Evolutionary conservation across 129 eudicot species (phyloP), one percentile per base, ranked within the genome.

Genomic region (Artemisia tridentata): DNA sequence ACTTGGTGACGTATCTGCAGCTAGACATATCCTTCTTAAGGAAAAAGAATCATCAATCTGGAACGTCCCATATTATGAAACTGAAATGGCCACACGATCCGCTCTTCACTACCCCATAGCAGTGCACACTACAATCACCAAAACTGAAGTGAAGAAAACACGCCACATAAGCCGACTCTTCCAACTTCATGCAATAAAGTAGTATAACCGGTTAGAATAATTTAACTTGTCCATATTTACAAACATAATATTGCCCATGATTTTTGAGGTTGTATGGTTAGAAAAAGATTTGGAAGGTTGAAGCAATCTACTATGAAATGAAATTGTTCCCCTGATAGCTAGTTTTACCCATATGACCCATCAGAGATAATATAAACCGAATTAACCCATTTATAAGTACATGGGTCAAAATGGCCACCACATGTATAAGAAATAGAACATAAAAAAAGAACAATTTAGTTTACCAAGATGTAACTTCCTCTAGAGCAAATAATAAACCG

Each of bases 101-200:
- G 71, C 88, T 87, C 81, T 79, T 93, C 98, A 93, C 98, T 92
- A 93, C 56, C 91, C 92, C 98, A 93, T 89, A 45, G 98, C 92
- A 61, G 86, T 87, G 76, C 96, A 95, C 56, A 89, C 95, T 67
- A 89, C 98, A 56, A 93, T 87, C 46, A 95, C 98, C 79, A 93
- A 96, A 55, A 93, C 86, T 49, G 96, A 89, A 50, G 98, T 93
- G 86, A 93, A 93, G 81, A 93, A 93, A 77, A 93, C 98, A 83
- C 98, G 98, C 98, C 98, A 93, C 96, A 93, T 93, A 29, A 93
- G 92, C 81, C 89, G 98, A 85, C 98, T 93, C 75, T 95, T 93
- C 98, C 98, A 93, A 96, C 98, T 93, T 86, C 76, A 84, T 25
- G 68, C 4, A 71, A 41, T 64, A n/a, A n/a, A n/a, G n/a, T 29